Evolutionary conservation across 805 yeast species (phyloP).

Genomic region (Yamadazyma laniorum): DNA sequence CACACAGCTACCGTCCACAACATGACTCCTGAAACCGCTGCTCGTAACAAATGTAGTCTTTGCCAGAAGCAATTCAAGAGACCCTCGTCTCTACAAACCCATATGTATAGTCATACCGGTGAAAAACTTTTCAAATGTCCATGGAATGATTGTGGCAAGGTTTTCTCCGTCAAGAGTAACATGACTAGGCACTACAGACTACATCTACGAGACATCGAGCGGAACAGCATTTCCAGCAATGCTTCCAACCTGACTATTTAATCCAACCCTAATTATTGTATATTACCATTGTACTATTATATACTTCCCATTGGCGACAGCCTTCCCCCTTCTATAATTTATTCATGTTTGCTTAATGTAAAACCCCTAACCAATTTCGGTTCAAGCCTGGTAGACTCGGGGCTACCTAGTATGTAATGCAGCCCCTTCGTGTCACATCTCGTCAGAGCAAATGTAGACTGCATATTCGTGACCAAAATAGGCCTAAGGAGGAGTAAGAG

Average conservation of each 20-base stretch:
- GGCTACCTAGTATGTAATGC: no score
- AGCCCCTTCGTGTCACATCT: no score
- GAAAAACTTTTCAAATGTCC: slow-evolving; percentile 34
- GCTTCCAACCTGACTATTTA: background rate
- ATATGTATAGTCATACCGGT: slow-evolving; percentile 65
- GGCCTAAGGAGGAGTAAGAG: no score
- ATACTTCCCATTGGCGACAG: no score
- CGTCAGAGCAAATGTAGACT: no score
- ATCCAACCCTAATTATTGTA: no score
- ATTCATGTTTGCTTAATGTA: no score
- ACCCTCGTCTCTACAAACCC: slow-evolving; percentile 80
- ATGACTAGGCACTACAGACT: slow-evolving; percentile 76
- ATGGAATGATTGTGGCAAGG: slow-evolving; percentile 64
- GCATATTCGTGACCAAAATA: no score
- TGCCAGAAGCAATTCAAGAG: slow-evolving; percentile 79
- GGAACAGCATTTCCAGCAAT: slow-evolving; percentile 1
- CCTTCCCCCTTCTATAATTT: no score
- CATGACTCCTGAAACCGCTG: slow-evolving; percentile 46
- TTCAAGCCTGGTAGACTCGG: no score
- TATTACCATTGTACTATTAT: background rate
- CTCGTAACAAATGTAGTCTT: slow-evolving; percentile 47
- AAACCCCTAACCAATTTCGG: no score
- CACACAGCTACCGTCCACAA: slow-evolving; percentile 19
- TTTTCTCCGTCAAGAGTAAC: slow-evolving; percentile 75
- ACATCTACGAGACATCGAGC: slow-evolving; percentile 41